Evolutionary conservation across 1,284 basidiomycete species (phyloP).

Genomic region (Acaromyces ingoldii): DNA sequence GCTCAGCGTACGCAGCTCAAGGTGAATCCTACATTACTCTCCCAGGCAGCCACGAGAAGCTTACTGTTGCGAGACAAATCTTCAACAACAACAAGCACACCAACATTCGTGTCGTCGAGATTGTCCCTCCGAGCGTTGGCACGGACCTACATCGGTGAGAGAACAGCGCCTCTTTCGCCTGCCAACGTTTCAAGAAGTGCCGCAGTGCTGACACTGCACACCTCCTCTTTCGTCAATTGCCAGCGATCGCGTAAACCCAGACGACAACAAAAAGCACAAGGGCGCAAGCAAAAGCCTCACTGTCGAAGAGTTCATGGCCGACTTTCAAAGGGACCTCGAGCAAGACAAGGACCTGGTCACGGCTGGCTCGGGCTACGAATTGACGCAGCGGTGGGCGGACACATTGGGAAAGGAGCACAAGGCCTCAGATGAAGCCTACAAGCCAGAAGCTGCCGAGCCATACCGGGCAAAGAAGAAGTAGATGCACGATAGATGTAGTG

Average conservation of each 20-base stretch:
- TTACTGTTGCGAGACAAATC: no score
- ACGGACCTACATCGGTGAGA: slow-evolving; percentile 40
- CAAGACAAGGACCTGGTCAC: slow-evolving; percentile 37
- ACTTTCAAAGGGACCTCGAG: slow-evolving; percentile 26
- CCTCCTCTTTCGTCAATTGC: no score
- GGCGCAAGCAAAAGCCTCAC: slow-evolving; percentile 29
- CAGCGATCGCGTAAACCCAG: slow-evolving; percentile 31
- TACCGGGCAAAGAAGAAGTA: no score
- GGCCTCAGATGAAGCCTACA: no score
- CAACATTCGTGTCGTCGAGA: slow-evolving; percentile 40
- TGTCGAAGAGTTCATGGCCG: slow-evolving; percentile 41
- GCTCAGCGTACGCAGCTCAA: slow-evolving; percentile 39
- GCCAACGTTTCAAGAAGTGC: no score
- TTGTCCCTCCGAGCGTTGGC: slow-evolving; percentile 42
- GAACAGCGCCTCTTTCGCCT: no score
- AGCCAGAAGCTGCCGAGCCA: no score
- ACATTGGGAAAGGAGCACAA: no score
- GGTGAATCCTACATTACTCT: no score
- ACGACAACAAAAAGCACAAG: slow-evolving; percentile 45
- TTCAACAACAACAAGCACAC: slow-evolving; percentile 6
- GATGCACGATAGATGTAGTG: no score
- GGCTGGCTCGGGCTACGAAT: slow-evolving; percentile 27
- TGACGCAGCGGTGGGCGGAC: slow-evolving; percentile 38
- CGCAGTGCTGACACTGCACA: no score
- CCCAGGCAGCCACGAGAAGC: no score